Base-by-base conservation (phyloP, 805 yeast genomes). In the Yarrowia osloensis region DNA sequence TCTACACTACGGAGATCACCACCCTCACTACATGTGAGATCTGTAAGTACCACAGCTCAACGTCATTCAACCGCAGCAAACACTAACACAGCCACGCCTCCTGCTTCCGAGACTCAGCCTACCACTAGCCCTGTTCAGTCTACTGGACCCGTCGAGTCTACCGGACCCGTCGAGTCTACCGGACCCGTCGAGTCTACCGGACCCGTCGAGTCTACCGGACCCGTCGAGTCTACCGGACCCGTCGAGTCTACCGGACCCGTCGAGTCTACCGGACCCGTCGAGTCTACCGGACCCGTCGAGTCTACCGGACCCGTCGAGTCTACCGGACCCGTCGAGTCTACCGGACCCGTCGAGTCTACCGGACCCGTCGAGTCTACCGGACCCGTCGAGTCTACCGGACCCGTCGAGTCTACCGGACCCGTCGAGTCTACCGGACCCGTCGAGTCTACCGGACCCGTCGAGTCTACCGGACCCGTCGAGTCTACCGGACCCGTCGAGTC, bases 21-120 rank as follows among this genome's bases (percentile, higher is more conserved):
- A 50, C 55, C 2, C 55, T 50, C 19, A 50, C 55, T 19, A 50
- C 55, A 6, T 50, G 55, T 50, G 55, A 50, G 39, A 50, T 50
- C 6, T 50, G 54, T 47, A 22, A 47, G 54, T 47, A 47, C n/a
- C n/a, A n/a, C n/a, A n/a, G n/a, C n/a, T n/a, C n/a, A n/a, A n/a
- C n/a, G n/a, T n/a, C n/a, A n/a, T n/a, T n/a, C n/a, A n/a, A n/a
- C n/a, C n/a, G n/a, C n/a, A n/a, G n/a, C n/a, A n/a, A n/a, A n/a
- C 24, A 47, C 54, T 47, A 47, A 47, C 54, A 28, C 17, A 47
- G 54, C 55, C 11, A 31, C 55, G 13, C 31, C 55, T 7, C 54
- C 54, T 9, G 54, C 17, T 2, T 29, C 54, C 2, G 54, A 46
- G 50, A 40, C 42, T 8, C n/a, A n/a, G n/a, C n/a, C n/a, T n/a